phyloP scores from a whole-genome alignment of 257 asterid genomes.

The Fraxinus pennsylvanica region DNA sequence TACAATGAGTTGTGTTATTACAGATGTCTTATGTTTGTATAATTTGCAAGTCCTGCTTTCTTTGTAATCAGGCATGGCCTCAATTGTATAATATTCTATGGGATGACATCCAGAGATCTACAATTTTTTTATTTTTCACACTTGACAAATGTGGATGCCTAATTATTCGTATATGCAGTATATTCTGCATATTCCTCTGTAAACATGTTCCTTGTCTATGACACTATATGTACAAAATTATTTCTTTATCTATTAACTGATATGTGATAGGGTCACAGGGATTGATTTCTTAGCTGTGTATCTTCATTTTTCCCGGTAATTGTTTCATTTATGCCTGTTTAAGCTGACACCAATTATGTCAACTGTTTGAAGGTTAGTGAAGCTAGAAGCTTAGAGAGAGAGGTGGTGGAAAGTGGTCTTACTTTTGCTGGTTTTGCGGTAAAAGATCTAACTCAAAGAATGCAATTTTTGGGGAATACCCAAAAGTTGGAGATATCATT shows the following conservation, averaged over 20 bases:
- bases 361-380: conserved; percentile 77
- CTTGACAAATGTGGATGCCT: neutral
- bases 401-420: conserved; percentile 74
- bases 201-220: neutral
- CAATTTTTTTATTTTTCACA: neutral
- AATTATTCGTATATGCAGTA: neutral
- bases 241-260: neutral
- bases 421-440: conserved; percentile 98
- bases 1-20: neutral
- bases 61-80: neutral
- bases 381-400: conserved; percentile 92
- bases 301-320: neutral
- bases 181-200: neutral
- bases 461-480: conserved; percentile 15
- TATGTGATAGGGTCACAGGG: neutral
- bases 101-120: neutral
- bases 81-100: neutral
- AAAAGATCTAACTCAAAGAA: conserved; percentile 28
- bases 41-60: neutral
- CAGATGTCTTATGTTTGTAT: neutral
- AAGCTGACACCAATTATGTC: conserved; percentile 25
- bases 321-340: conserved; percentile 19
- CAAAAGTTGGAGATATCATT: neutral
- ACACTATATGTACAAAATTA: neutral
- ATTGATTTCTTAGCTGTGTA: neutral